Percentiles rank a stretch among this genome's conserved stretches.
phyloP scores from a whole-genome alignment of 2,329 filamentous ascomycete species.

The Sporothrix pallida region DNA sequence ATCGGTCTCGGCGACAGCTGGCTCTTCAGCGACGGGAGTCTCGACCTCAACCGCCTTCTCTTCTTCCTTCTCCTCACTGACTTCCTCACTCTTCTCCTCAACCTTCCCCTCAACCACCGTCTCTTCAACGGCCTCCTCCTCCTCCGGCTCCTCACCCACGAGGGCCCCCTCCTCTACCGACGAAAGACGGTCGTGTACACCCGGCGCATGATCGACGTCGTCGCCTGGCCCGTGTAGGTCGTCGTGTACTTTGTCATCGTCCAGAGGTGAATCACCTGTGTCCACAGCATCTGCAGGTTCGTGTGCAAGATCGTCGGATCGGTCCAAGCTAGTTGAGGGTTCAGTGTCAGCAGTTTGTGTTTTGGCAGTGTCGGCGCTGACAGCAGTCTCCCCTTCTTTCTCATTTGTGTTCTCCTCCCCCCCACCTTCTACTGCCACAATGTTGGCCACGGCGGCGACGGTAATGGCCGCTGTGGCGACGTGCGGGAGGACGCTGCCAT shows the following conservation, averaged over 20 bases:
- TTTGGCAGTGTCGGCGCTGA: background rate
- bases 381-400: background rate
- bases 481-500: slow-evolving; percentile 18
- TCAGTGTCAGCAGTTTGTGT: slow-evolving; percentile 30
- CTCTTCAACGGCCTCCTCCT: background rate
- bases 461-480: slow-evolving; percentile 26
- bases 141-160: background rate
- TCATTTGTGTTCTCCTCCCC: background rate
- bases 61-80: background rate
- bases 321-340: slow-evolving; percentile 33
- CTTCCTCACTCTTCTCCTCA: background rate
- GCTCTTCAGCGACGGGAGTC: background rate
- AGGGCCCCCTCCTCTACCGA: background rate
- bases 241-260: slow-evolving; percentile 15
- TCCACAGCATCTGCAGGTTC: slow-evolving; percentile 31
- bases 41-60: background rate
- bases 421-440: slow-evolving; percentile 34
- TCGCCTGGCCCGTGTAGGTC: background rate
- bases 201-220: slow-evolving; percentile 7
- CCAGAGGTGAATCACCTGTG: slow-evolving; percentile 28
- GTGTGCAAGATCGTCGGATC: slow-evolving; percentile 32
- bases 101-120: background rate
- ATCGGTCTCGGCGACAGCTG: background rate
- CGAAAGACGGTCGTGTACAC: slow-evolving; percentile 9
- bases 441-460: slow-evolving; percentile 27